Evolutionary conservation across 2,329 filamentous ascomycete genomes (phyloP), one percentile per base, ranked within the genome.

Genomic region (Allantophomopsis lycopodina): DNA sequence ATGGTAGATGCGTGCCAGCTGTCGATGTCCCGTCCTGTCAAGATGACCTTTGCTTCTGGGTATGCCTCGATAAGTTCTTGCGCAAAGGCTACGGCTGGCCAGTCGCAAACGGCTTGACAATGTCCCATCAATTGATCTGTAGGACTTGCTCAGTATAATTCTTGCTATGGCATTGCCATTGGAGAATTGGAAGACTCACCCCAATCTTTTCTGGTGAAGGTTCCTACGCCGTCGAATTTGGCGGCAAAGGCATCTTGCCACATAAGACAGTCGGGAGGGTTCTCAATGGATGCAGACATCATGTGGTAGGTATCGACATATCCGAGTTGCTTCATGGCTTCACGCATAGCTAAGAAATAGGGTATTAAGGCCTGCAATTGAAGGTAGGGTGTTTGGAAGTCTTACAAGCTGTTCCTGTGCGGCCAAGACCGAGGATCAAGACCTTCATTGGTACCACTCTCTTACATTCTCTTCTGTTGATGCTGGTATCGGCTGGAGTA

Each of bases 291-390:
- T 47, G 71, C 74, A 50, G 69, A 77, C 73, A 80, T 78, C 76
- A 81, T 81, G 63, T 83, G 79, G 65, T 83, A 83, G 44, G 73
- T 78, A 56, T 80, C 74, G 49, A 71, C 63, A 55, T 77, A 82
- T 45, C 79, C 79, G 32, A 83, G 66, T 49, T 73, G 64, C 52
- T 76, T 69, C 55, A 83, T 68, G 15, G 79, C 79, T 34, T 69
- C 71, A 44, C 76, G 69, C 52, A 83, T 71, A 34, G 77, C 73
- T 76, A 41, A 42, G 17, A 18, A 23, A 14, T n/a, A 16, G 37
- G 11, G n/a, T 3, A 12, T 18, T 38, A n/a, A 38, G 36, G 32
- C n/a, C 32, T 15, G 3, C 7, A 17, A 17, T n/a, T 7, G 15
- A 7, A 32, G 17, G 18, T 16, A 32, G 16, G 8, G 28, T 8